Conservation (phyloP, 257 asterid genomes). For the Fraxinus excelsior region DNA sequence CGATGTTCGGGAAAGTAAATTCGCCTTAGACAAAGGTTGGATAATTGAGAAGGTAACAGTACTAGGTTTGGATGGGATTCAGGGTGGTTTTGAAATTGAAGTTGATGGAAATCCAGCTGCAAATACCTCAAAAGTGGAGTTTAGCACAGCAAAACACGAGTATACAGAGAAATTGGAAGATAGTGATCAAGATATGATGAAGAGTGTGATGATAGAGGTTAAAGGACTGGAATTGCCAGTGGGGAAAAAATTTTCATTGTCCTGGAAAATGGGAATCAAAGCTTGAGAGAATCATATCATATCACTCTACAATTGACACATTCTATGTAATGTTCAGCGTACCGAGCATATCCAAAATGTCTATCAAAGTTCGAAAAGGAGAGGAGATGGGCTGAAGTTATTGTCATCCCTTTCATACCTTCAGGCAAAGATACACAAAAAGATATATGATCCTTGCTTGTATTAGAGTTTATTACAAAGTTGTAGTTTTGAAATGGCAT, state of each 20-base stretch:
- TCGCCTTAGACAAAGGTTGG: conserved; percentile 76
- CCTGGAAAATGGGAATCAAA: conserved; percentile 78
- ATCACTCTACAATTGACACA: too few species aligned
- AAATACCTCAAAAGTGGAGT: conserved; percentile 41
- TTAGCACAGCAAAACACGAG: conserved; percentile 40
- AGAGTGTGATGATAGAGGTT: conserved; percentile 74
- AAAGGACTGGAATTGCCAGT: conserved; percentile 66
- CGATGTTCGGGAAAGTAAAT: conserved; percentile 64
- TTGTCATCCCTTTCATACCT: conserved; percentile 39
- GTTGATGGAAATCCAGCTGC: conserved; percentile 48
- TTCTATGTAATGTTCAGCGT: too few species aligned
- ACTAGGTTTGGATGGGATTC: conserved; percentile 58
- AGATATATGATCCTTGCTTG: conserved; percentile 1
- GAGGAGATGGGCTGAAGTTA: conserved; percentile 33
- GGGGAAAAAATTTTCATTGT: conserved; percentile 71
- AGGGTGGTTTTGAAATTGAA: conserved; percentile 40
- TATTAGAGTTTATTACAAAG: neutral
- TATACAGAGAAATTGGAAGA: conserved; percentile 32
- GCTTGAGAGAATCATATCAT: conserved; percentile 19
- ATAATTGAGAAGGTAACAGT: conserved; percentile 63
- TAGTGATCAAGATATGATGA: conserved; percentile 34
- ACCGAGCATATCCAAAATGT: neutral
- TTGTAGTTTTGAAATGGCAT: conserved; percentile 8
- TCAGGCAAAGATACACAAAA: neutral
- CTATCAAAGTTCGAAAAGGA: conserved; percentile 20